Evolutionary conservation across 2,329 filamentous ascomycete species (phyloP), one percentile per base, ranked within the genome.

Genomic region (Aspergillus spinulosporus): DNA sequence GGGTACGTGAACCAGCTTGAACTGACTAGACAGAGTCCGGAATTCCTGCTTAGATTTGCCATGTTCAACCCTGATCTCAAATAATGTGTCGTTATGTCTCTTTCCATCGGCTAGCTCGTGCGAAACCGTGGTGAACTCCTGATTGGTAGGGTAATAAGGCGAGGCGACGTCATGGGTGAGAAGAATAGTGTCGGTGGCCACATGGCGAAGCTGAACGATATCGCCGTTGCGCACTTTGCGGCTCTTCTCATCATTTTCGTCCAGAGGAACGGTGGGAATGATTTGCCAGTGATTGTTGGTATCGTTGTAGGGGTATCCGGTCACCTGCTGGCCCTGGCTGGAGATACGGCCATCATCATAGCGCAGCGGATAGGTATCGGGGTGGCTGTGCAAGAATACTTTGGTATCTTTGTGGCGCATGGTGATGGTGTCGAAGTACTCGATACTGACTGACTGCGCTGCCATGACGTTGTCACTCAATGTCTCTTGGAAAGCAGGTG

Each of bases 281-380:
- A 99, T 87, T 75, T 97, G 88, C 94, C 94, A 99, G 70, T 95
- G 85, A 79, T 99, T 99, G 83, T 99, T 99, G 69, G 93, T 97
- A 72, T 99, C 94, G 64, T 97, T 96, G 81, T 90, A 94, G 2
- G 94, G 94, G 71, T 99, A 99, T 52, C 94, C 94, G 21, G 94
- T 99, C 36, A 99, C 92, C 76, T 99, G 94, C 78, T 99, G 94
- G 58, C 94, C 90, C 77, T 99, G 94, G 72, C 92, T 96, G 46
- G 94, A 97, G 66, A 99, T 91, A 72, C 94, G 90, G 39, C 94
- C 94, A 74, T 99, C 94, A 51, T 99, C 94, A 72, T 99, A 99
- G 66, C 94, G 88, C 36, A 99, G 84, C 50, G 94, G 94, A 73
- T 99, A 99, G 56, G 76, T 83, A 62, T 96, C 92, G 4, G 84